Conservation (phyloP, 2,329 filamentous ascomycete genomes). For the Macrophomina pseudophaseolina region DNA sequence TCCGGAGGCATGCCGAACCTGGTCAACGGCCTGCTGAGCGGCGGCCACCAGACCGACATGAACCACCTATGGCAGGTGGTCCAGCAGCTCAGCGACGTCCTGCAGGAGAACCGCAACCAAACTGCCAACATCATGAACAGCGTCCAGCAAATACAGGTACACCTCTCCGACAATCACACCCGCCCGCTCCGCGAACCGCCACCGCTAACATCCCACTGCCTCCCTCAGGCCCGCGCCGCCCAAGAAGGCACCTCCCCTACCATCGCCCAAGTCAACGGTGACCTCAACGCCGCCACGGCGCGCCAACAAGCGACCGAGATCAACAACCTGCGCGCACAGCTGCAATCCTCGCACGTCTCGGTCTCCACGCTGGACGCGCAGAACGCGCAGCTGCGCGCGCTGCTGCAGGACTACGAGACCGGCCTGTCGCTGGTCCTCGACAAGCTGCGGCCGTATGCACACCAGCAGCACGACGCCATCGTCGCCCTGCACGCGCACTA, state of each 20-base stretch:
- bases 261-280: conserved; percentile 42
- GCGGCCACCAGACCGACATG: conserved; percentile 50
- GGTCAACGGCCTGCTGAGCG: conserved; percentile 45
- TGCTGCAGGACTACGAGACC: conserved; percentile 51
- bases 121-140: conserved; percentile 45
- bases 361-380: conserved; percentile 36
- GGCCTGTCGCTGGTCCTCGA: conserved; percentile 45
- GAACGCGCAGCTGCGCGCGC: conserved; percentile 35
- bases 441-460: conserved; percentile 44
- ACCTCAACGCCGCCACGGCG: conserved; percentile 27
- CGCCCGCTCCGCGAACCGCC: background rate
- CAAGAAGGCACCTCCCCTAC: conserved; percentile 40
- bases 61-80: conserved; percentile 49
- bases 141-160: conserved; percentile 37
- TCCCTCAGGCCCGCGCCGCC: conserved; percentile 37
- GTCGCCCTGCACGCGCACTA: conserved; percentile 56
- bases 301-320: conserved; percentile 36
- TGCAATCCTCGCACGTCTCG: conserved; percentile 37
- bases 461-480: conserved; percentile 50
- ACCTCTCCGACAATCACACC: background rate
- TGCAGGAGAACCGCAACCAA: conserved; percentile 48
- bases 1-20: conserved; percentile 42
- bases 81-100: conserved; percentile 45
- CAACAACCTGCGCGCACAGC: conserved; percentile 38
- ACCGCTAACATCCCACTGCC: background rate